Evolutionary conservation across 2,329 filamentous ascomycete species (phyloP).

Genomic region (Neoascochyta sp.): DNA sequence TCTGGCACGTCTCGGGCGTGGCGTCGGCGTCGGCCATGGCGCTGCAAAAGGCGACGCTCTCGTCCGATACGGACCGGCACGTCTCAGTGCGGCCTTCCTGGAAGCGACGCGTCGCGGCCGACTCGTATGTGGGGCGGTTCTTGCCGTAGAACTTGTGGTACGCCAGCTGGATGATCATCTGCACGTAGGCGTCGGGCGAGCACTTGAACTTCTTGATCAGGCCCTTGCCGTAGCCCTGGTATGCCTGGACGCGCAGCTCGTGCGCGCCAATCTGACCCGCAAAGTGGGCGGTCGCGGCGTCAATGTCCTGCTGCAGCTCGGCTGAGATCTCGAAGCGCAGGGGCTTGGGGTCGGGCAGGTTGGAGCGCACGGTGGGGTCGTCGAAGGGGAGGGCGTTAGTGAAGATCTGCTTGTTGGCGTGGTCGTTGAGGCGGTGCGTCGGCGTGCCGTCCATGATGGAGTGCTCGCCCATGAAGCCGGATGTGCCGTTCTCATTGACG

Average conservation of each 20-base stretch:
- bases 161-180: conserved; percentile 97
- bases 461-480: conserved; percentile 97
- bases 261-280: conserved; percentile 76
- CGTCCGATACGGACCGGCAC: conserved; percentile 86
- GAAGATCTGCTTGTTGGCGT: conserved; percentile 86
- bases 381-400: conserved; percentile 91
- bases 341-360: conserved; percentile 74
- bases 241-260: conserved; percentile 89
- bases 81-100: conserved; percentile 96
- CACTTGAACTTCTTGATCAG: conserved; percentile 99
- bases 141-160: conserved; percentile 99
- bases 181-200: conserved; percentile 94
- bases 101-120: conserved; percentile 89
- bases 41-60: conserved; percentile 84
- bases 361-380: conserved; percentile 70
- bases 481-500: conserved; percentile 94
- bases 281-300: conserved; percentile 75
- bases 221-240: conserved; percentile 96
- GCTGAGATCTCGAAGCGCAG: conserved; percentile 75
- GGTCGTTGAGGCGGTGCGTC: conserved; percentile 95
- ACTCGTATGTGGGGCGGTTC: conserved; percentile 97
- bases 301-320: conserved; percentile 72
- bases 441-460: conserved; percentile 99
- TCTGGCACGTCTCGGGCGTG: conserved; percentile 62
- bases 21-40: conserved; percentile 71